Conservation (phyloP, 2,329 filamentous ascomycete species). For the Trichoderma gracile region DNA sequence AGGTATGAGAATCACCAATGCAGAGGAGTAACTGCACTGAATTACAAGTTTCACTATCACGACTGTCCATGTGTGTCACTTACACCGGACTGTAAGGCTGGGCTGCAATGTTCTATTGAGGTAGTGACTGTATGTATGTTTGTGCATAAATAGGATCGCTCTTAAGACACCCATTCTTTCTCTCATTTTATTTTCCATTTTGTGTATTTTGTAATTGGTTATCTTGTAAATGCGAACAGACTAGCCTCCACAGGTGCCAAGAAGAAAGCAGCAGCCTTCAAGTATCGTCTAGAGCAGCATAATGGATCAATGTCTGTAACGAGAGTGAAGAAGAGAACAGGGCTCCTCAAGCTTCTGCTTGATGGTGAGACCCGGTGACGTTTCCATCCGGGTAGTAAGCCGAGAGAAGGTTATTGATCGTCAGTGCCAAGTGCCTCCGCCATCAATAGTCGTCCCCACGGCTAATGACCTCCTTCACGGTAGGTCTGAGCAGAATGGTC, state of each 20-base stretch:
- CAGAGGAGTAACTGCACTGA: too few species aligned
- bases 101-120: not conserved
- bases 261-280: not conserved
- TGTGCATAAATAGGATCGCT: not conserved
- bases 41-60: too few species aligned
- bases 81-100: not conserved
- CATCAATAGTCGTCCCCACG: conserved; percentile 72
- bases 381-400: not conserved
- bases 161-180: not conserved
- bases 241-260: not conserved
- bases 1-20: not conserved
- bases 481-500: conserved; percentile 70
- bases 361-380: not conserved
- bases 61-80: not conserved
- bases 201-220: too few species aligned
- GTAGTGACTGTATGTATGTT: conserved; percentile 4
- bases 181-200: not conserved
- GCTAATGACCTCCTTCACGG: conserved; percentile 77
- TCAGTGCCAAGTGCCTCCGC: too few species aligned
- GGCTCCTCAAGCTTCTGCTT: conserved; percentile 1
- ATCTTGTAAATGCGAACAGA: too few species aligned
- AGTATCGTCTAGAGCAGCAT: not conserved
- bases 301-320: not conserved
- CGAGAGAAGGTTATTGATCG: not conserved
- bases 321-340: not conserved